phyloP scores from a whole-genome alignment of 2,329 filamentous ascomycete species.

The Verticillium longisporum region DNA sequence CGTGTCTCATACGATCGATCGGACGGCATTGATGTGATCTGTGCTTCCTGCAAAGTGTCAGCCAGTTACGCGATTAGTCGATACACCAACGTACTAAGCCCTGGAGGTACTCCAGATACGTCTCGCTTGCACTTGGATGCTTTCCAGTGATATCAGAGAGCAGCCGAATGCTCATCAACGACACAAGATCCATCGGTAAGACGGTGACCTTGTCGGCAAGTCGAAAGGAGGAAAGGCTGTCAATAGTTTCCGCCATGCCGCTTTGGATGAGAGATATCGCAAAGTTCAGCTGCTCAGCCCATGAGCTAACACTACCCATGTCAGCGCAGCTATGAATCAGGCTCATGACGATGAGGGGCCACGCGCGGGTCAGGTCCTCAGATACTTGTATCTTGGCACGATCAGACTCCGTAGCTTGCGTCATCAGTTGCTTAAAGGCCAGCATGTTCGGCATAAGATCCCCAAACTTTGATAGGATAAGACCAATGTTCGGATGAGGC shows the following conservation, averaged over 20 bases:
- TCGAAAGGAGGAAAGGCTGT: slow-evolving; percentile 19
- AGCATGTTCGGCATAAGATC: not conserved
- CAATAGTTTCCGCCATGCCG: slow-evolving; percentile 29
- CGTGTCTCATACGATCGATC: slow-evolving; percentile 32
- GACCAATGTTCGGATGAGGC: not conserved
- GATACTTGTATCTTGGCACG: slow-evolving; percentile 24
- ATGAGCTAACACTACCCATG: slow-evolving; percentile 13
- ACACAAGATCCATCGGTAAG: slow-evolving; percentile 34
- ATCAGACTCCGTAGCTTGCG: slow-evolving; percentile 16
- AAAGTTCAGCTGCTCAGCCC: slow-evolving; percentile 21
- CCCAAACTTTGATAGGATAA: not conserved
- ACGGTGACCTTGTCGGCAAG: slow-evolving; percentile 29
- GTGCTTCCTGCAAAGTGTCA: slow-evolving; percentile 24
- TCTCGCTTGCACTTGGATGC: slow-evolving; percentile 29
- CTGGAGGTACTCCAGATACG: slow-evolving; percentile 34
- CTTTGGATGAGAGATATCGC: slow-evolving; percentile 21
- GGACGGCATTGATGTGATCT: slow-evolving; percentile 30
- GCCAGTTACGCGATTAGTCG: not conserved
- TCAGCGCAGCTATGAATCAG: slow-evolving; percentile 18
- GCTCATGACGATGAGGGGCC: slow-evolving; percentile 33
- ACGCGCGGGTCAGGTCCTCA: slow-evolving; percentile 28
- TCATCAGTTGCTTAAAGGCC: not conserved
- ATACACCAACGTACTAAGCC: slow-evolving; percentile 24
- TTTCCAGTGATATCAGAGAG: slow-evolving; percentile 29
- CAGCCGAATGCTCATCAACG: slow-evolving; percentile 29